Evolutionary conservation across 1,284 basidiomycete genomes (phyloP).

Genomic region (Veloporphyrellus conicus): DNA sequence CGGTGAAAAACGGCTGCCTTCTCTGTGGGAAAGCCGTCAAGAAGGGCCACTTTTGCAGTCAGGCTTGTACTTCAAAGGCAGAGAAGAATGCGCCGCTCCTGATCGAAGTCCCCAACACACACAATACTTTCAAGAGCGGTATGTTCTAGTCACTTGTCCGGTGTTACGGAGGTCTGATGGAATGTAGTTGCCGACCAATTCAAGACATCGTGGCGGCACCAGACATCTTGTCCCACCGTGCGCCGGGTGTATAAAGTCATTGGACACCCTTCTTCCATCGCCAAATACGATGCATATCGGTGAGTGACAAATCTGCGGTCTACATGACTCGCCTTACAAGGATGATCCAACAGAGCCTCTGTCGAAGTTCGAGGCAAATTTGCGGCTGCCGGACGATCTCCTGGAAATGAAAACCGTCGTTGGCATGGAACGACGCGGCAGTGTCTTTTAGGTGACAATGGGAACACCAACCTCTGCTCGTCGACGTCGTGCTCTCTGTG

Average conservation of each 20-base stretch:
- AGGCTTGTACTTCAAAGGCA: constrained; percentile 48
- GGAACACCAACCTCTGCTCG: constrained; percentile 49
- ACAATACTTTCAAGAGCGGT: constrained; percentile 62
- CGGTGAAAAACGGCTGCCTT: constrained; percentile 49
- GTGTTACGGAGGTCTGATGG: constrained; percentile 8
- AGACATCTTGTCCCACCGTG: constrained; percentile 50
- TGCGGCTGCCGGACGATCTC: constrained; percentile 42
- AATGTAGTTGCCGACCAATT: constrained; percentile 57
- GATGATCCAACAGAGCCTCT: constrained; percentile 33
- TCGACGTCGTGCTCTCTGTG: constrained; percentile 55
- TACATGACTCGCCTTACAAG: not conserved
- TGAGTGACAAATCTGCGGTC: constrained; percentile 26
- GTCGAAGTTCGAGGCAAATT: constrained; percentile 60
- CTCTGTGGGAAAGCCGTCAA: constrained; percentile 54
- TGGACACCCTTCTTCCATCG: constrained; percentile 41
- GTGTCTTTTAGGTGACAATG: constrained; percentile 59
- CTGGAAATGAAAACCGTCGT: constrained; percentile 54
- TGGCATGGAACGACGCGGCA: constrained; percentile 45
- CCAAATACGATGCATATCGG: constrained; percentile 57
- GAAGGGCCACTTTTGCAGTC: constrained; percentile 56
- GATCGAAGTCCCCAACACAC: constrained; percentile 54
- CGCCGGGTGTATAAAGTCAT: constrained; percentile 59
- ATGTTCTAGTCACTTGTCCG: constrained; percentile 17
- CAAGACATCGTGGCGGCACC: constrained; percentile 62
- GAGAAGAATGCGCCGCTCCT: constrained; percentile 50